Evolutionary conservation across 2,329 filamentous ascomycete genomes (phyloP), one percentile per base, ranked within the genome.

Genomic region (Claviceps sorghi): DNA sequence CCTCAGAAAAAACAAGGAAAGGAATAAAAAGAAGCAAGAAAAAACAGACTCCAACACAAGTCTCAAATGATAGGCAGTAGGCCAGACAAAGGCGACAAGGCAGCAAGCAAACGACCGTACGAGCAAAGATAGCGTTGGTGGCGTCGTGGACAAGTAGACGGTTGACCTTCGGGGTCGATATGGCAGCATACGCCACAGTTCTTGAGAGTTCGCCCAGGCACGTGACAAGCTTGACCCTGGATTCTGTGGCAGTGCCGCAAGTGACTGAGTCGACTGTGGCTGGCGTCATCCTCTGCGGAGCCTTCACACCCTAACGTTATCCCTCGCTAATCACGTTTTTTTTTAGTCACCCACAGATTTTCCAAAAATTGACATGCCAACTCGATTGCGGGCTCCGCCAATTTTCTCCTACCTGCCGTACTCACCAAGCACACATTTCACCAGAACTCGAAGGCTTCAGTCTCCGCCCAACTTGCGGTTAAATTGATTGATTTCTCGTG

Each of bases 401-500:
- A 62, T 61, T 65, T 60, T 62, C 57, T 58, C 59, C 61, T 58
- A 43, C 59, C 61, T 47, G 34, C 48, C 38, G 30, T 51, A 42
- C 30, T 15, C 53, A 36, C 22, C 42, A 60, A 61, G 63, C 62
- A 65, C 61, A 67, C 55, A 21, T 30, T 56, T 64, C 65, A 66
- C 80, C 58, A 57, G 86, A 84, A 95, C 88, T 88, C 80, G 88
- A 93, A 88, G 89, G 84, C 80, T 67, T 94, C 91, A 96, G 91
- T 97, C 91, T 95, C 91, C 91, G 90, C 86, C 80, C 83, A 86
- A 83, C 72, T 73, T 72, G 87, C 89, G 91, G 91, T 96, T 95
- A 95, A 97, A 95, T 85, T 83, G 91, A 97, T 97, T 97, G 91
- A 89, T 76, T 78, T 85, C 86, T 90, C 86, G 78, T 84, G 86